A percentile compares a stretch with the other conserved stretches of the same genome.
Conservation (phyloP, 495 filamentous ascomycete genomes). For the Penicillium canariense region DNA sequence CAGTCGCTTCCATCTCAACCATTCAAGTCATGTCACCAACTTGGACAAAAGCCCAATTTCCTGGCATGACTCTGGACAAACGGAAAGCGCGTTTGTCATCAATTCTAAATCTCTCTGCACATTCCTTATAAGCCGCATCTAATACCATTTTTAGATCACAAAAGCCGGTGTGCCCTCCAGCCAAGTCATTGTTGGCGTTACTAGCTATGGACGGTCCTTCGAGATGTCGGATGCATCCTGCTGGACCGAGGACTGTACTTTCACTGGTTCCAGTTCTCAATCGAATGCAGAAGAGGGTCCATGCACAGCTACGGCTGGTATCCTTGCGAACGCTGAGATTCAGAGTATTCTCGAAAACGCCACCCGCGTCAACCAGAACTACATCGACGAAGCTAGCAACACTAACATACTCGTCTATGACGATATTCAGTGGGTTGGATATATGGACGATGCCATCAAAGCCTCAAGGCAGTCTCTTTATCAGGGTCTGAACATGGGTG, state of each 20-base stretch:
- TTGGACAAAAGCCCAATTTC: conserved; percentile 31
- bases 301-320: background rate
- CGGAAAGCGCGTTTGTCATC: too few species aligned
- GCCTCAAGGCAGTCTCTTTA: background rate
- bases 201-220: background rate
- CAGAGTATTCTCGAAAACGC: background rate
- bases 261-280: background rate
- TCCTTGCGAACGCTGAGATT: conserved; percentile 1
- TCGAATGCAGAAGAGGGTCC: conserved; percentile 11
- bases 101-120: background rate
- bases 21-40: too few species aligned
- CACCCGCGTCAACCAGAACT: too few species aligned
- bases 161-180: conserved; percentile 45
- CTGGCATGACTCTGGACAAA: conserved; percentile 16
- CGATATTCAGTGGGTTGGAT: background rate
- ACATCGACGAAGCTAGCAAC: too few species aligned
- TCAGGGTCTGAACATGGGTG: background rate
- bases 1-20: too few species aligned
- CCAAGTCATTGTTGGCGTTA: conserved; percentile 28
- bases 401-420: background rate
- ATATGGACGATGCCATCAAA: background rate
- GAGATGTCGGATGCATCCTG: background rate
- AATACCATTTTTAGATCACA: conserved; percentile 37
- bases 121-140: background rate
- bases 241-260: background rate